Base-by-base conservation (phyloP, 2,329 filamentous ascomycete species). In the Rosellinia necatrix region DNA sequence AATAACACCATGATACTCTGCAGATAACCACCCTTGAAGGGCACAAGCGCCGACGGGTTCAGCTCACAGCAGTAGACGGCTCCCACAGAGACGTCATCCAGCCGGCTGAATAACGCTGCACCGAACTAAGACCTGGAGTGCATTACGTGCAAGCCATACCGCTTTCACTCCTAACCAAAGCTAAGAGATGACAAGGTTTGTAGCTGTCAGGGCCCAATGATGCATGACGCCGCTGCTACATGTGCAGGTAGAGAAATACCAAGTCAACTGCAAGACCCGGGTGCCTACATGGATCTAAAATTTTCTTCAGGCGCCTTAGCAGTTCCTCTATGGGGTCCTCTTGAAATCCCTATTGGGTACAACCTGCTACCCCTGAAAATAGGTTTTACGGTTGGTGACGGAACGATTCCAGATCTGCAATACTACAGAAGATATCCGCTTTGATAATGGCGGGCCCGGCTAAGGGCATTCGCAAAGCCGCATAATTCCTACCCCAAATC, bases 71-170 rank as follows among this genome's bases (percentile, higher is more conserved):
- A 52, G n/a, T 42, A 56, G 58, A 54, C 54, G 49, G 58, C 58
- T 62, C 27, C 53, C 24, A 49, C 50, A 50, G 42, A 61, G 44
- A 19, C 43, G 34, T 47, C 54, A 58, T 48, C 54, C 46, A 62
- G 58, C 59, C 65, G 62, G 62, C 55, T 66, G 62, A 66, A 66
- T 68, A 49, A 63, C 44, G 59, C 44, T 50, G 61, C 53, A 30
- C 56, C 48, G 49, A 27, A 30, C 27, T 43, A 41, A 51, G 22
- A 54, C 49, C 48, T 51, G 41, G 49, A 34, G 51, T 59, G 37
- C 43, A 41, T 47, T 27, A 21, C 48, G 34, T 29, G 32, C 25
- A 49, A 21, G 29, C 10, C 19, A 30, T 35, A 47, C 44, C 17
- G 24, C 21, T 38, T 42, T 56, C 27, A 10, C 29, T 50, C 27